A percentile compares a stretch with the other conserved stretches of the same genome.
These are phyloP conservation scores for Xylaria scruposa DNA, from an alignment of 495 filamentous ascomycete species.

Conservation along the genomic window DNA sequence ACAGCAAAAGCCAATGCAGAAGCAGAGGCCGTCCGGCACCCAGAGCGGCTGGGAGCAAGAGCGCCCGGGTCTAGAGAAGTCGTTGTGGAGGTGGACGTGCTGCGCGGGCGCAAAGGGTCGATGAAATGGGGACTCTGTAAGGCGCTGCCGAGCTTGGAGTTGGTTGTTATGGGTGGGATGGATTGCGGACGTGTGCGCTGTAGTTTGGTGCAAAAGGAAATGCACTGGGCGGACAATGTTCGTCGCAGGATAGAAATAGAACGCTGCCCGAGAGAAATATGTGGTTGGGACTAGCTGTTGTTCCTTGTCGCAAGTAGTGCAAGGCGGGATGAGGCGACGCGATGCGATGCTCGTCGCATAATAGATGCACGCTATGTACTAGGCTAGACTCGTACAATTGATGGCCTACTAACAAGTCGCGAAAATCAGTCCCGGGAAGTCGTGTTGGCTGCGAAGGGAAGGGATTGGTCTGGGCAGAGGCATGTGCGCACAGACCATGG, in stretches of 20 bases:
- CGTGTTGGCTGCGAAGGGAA: slow-evolving; percentile 25
- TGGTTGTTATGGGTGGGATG: neutral
- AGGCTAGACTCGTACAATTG: slow-evolving; percentile 13
- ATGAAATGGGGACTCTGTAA: neutral
- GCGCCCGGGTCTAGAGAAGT: neutral
- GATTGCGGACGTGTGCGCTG: neutral
- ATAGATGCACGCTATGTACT: slow-evolving; percentile 1
- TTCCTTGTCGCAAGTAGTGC: slow-evolving; percentile 3
- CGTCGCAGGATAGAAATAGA: neutral
- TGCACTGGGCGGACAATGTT: neutral
- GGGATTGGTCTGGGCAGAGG: slow-evolving; percentile 16
- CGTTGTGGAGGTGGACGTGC: neutral
- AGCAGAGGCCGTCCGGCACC: slow-evolving; percentile 17
- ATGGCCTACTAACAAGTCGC: slow-evolving; percentile 12
- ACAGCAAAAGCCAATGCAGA: slow-evolving; percentile 21
- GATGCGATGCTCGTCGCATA: slow-evolving; percentile 28
- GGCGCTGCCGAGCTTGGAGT: neutral
- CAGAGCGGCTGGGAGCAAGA: neutral
- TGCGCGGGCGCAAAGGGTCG: slow-evolving; percentile 2
- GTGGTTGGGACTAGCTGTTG: neutral
- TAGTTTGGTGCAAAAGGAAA: neutral
- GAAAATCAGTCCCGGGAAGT: slow-evolving; percentile 12
- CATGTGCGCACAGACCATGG: slow-evolving; percentile 5
- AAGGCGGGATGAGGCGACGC: slow-evolving; percentile 18
- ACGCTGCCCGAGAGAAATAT: neutral